phyloP scores from a whole-genome alignment of 805 yeast species.

The Metschnikowia koreensis region DNA sequence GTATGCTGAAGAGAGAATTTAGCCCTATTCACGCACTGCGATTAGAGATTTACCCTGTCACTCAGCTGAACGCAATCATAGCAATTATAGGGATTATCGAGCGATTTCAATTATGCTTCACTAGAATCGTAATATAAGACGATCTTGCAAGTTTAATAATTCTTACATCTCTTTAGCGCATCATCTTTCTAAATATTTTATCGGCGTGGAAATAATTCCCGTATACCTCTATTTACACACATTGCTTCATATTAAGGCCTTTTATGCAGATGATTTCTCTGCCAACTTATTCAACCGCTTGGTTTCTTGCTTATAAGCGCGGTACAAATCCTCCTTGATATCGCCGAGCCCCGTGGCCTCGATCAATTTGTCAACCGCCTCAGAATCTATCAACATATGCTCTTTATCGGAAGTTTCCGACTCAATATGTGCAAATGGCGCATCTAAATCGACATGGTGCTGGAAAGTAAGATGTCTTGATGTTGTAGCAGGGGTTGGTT shows the following conservation, averaged over 20 bases:
- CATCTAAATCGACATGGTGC: slow-evolving; percentile 17
- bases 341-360: slow-evolving; percentile 45
- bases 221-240: not conserved
- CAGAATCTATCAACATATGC: slow-evolving; percentile 43
- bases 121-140: too few species aligned
- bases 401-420: slow-evolving; percentile 20
- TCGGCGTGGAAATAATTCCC: not conserved
- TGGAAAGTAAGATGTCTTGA: slow-evolving; percentile 15
- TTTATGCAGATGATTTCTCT: not conserved
- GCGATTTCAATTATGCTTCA: too few species aligned
- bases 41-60: not conserved
- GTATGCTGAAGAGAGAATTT: not conserved
- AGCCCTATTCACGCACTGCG: not conserved
- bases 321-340: slow-evolving; percentile 42
- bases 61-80: not conserved
- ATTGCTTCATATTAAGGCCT: not conserved
- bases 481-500: not conserved
- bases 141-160: too few species aligned
- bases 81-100: not conserved
- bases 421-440: slow-evolving; percentile 6
- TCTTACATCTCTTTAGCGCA: too few species aligned
- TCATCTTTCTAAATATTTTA: too few species aligned
- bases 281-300: slow-evolving; percentile 17
- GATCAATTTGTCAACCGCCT: slow-evolving; percentile 45
- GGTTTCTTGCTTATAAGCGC: slow-evolving; percentile 57